Evolutionary conservation across 192 early-diverging fungal genomes (phyloP).

Genomic region (Podila epicladia): DNA sequence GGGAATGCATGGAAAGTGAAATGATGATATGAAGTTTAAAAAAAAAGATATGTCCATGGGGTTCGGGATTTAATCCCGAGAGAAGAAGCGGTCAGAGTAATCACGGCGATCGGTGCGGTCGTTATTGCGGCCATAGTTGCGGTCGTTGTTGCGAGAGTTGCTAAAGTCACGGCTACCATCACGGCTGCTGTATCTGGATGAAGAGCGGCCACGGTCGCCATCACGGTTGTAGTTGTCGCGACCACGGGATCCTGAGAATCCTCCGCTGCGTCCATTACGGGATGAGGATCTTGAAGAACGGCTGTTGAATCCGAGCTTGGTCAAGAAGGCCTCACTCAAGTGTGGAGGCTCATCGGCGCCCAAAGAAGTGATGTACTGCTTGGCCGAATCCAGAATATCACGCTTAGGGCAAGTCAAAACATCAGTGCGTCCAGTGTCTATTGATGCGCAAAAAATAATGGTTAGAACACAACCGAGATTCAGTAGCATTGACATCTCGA

Average conservation of each 20-base stretch:
- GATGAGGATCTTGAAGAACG: slow-evolving; percentile 4
- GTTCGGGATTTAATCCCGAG: slow-evolving; percentile 11
- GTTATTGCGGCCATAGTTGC: slow-evolving; percentile 1
- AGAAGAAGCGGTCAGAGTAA: slow-evolving; percentile 25
- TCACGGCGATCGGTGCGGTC: slow-evolving; percentile 5
- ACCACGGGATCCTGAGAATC: slow-evolving; percentile 16
- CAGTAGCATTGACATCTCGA: too few species aligned
- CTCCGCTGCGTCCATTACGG: background rate
- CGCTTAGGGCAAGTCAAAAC: slow-evolving; percentile 50
- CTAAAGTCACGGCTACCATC: background rate
- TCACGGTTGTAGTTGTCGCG: slow-evolving; percentile 14
- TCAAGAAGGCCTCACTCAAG: slow-evolving; percentile 49
- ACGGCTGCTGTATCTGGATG: slow-evolving; percentile 14
- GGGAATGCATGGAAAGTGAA: too few species aligned
- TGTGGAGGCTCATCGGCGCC: slow-evolving; percentile 58
- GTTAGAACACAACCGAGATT: background rate
- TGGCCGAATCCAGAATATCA: slow-evolving; percentile 43
- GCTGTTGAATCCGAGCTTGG: slow-evolving; percentile 53
- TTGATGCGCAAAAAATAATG: background rate
- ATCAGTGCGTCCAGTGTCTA: slow-evolving; percentile 55
- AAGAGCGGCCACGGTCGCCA: slow-evolving; percentile 13
- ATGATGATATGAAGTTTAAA: background rate
- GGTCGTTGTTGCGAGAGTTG: background rate
- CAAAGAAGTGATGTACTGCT: slow-evolving; percentile 44
- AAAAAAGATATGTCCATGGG: background rate